A percentile compares a stretch with the other conserved stretches of the same genome.
Conservation (phyloP, 2,329 filamentous ascomycete species). For the Parastagonospora avenae region DNA sequence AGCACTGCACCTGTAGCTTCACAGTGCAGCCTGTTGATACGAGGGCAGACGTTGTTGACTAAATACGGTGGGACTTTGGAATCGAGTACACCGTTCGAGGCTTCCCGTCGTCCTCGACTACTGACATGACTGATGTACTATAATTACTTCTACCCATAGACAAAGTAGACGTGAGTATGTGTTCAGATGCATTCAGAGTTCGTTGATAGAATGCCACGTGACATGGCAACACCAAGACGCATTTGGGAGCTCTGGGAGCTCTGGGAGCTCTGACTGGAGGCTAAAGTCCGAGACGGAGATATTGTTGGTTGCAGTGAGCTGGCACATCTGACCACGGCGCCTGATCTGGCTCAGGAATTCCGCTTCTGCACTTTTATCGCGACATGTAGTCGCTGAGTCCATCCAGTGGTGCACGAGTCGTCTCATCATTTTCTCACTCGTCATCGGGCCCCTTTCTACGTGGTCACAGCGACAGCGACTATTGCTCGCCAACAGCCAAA, state of each 20-base stretch:
- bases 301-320: slow-evolving; percentile 24
- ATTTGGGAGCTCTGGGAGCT: not conserved
- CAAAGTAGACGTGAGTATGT: too few relatives aligned
- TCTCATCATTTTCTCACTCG: slow-evolving; percentile 11
- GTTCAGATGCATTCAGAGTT: too few relatives aligned
- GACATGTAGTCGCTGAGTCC: slow-evolving; percentile 19
- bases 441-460: slow-evolving; percentile 25
- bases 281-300: slow-evolving; percentile 2
- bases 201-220: not conserved
- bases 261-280: not conserved
- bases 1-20: too few relatives aligned
- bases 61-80: too few relatives aligned
- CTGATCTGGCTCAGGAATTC: slow-evolving; percentile 13
- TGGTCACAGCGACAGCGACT: slow-evolving; percentile 19
- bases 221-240: slow-evolving; percentile 1
- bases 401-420: slow-evolving; percentile 10
- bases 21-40: too few relatives aligned
- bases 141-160: too few relatives aligned
- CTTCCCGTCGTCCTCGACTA: too few relatives aligned
- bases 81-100: too few relatives aligned
- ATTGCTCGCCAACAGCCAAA: slow-evolving; percentile 27
- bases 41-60: too few relatives aligned
- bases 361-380: not conserved
- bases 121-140: too few relatives aligned
- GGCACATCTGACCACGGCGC: slow-evolving; percentile 24